Conservation (phyloP, 768 basidiomycete species). For the Russula compacta region DNA sequence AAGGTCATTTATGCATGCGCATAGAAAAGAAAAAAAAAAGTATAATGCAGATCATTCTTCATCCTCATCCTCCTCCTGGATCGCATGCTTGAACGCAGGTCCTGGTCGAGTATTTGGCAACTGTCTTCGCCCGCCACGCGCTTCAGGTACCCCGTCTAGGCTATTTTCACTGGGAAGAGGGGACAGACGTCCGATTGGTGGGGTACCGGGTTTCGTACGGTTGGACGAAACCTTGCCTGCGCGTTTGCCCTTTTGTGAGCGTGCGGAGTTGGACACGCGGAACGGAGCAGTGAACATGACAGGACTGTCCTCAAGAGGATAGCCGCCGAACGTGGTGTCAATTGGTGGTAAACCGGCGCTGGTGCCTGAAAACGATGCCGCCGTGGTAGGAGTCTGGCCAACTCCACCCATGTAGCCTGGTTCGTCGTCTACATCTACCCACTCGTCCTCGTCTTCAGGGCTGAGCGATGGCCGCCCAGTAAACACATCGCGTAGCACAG, state of each 20-base stretch:
- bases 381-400: slow-evolving; percentile 40
- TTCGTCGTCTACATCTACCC: slow-evolving; percentile 85
- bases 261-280: slow-evolving; percentile 16
- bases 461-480: slow-evolving; percentile 53
- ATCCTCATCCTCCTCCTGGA: slow-evolving; percentile 81
- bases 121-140: slow-evolving; percentile 53
- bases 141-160: slow-evolving; percentile 39
- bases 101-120: slow-evolving; percentile 52
- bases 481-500: slow-evolving; percentile 67
- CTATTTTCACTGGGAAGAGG: slow-evolving; percentile 46
- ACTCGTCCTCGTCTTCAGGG: slow-evolving; percentile 73
- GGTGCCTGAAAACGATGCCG: slow-evolving; percentile 1
- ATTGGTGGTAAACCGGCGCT: slow-evolving; percentile 13
- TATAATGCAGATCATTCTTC: slow-evolving; percentile 29
- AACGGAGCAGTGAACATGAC: slow-evolving; percentile 26
- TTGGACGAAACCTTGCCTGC: slow-evolving; percentile 16
- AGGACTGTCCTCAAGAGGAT: slow-evolving; percentile 4
- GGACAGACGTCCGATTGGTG: slow-evolving; percentile 50
- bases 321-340: slow-evolving; percentile 9
- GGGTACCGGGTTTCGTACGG: slow-evolving; percentile 45
- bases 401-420: slow-evolving; percentile 68
- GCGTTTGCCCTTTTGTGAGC: slow-evolving; percentile 13
- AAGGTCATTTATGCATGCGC: neutral
- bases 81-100: slow-evolving; percentile 58
- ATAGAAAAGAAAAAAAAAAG: neutral